phyloP scores from a whole-genome alignment of 768 basidiomycete species.

The Lanmaoa pseudosensibilis region DNA sequence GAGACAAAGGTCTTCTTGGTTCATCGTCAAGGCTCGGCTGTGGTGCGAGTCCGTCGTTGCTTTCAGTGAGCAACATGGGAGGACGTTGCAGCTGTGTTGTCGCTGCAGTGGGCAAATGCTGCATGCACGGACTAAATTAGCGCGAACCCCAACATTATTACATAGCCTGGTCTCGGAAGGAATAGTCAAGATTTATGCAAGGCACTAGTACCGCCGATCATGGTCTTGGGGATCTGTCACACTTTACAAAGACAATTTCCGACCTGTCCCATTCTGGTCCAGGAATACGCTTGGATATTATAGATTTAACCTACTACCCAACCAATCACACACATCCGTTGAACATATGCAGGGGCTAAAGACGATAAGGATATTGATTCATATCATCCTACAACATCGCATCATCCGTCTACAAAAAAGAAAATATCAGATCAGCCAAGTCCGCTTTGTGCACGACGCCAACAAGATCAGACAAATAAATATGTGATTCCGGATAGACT shows the following conservation, averaged over 20 bases:
- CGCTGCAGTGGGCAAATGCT: background rate
- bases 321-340: constrained; percentile 2
- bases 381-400: constrained; percentile 15
- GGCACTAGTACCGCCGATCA: constrained; percentile 5
- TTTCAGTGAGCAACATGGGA: constrained; percentile 6
- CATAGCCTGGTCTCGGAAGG: background rate
- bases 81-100: background rate
- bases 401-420: constrained; percentile 7
- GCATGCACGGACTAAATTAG: background rate
- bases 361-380: constrained; percentile 8
- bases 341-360: background rate
- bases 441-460: background rate
- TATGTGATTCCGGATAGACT: constrained; percentile 31
- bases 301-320: background rate
- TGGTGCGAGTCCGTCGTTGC: constrained; percentile 5
- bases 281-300: background rate
- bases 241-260: no score
- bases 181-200: background rate
- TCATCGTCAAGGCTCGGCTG: background rate
- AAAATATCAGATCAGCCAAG: constrained; percentile 10
- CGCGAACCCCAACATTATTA: background rate
- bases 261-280: no score
- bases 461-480: constrained; percentile 57
- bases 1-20: constrained; percentile 7
- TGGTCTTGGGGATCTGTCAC: background rate